Evolutionary conservation across 176 grass and related monocot genomes (phyloP), one percentile per base, ranked within the genome.

Genomic region (Musa schizocarpa): DNA sequence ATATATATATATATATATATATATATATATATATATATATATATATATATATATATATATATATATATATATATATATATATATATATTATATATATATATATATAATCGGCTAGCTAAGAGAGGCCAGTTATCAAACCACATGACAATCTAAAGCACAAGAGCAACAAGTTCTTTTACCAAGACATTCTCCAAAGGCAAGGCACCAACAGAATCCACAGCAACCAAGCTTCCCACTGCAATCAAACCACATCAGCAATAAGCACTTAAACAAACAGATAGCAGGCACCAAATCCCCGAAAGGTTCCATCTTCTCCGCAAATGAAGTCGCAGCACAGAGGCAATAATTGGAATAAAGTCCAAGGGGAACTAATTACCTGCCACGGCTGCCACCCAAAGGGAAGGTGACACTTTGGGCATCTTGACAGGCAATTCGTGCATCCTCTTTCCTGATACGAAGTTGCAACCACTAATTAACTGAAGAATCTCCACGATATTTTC

Each of bases 201-300:
- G 19, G 90, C 90, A 82, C 88, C 80, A 50, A 86, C 88, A 8
- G 88, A 59, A 9, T 86, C 88, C 34, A 80, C 75, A 21, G 80
- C 80, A 24, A 91, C 20, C 74, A 91, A 76, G 53, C 88, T 82
- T 65, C 94, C 90, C 50, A 84, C 94, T 93, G 85, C 20, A 85
- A 82, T 23, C 50, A 80, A 83, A 85, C 3, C 10, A 19, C 69
- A 81, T 14, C 53, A 43, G 34, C 34, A 29, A 83, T 6, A 74
- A 21, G 13, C 65, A 82, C 83, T 81, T 73, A 70, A 79, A 79
- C 81, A 53, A 90, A 85, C 74, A 83, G 7, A 29, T 78, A 1
- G 51, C 71, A 50, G 8, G 26, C 63, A 64, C 16, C 61, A 3
- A 65, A 7, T 16, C 13, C 26, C 25, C 20, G 20, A 24, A 23